A percentile compares a stretch with the other conserved stretches of the same genome.
Evolutionary conservation across 441 rosid species (phyloP).

Genomic region (Syzygium syzygioides): DNA sequence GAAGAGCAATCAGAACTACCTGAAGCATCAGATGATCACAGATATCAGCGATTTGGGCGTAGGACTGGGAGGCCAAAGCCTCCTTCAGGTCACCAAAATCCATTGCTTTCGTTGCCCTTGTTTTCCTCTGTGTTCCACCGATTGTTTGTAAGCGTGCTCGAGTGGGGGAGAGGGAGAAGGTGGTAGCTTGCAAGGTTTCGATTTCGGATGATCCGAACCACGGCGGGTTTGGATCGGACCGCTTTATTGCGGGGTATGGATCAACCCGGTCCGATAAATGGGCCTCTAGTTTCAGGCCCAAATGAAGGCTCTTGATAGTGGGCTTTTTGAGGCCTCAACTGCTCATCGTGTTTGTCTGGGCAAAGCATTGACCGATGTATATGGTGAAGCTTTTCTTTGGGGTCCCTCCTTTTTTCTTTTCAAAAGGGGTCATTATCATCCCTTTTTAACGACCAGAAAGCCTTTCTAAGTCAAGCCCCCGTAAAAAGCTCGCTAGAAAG

Average conservation of each 20-base stretch:
- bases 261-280: background rate
- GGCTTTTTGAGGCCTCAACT: background rate
- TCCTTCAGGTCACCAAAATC: constrained; percentile 49
- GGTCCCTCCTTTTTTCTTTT: background rate
- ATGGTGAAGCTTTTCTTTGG: background rate
- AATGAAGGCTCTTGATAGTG: background rate
- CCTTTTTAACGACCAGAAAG: background rate
- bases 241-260: background rate
- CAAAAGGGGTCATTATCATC: background rate
- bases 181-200: background rate
- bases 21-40: constrained; percentile 78
- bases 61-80: constrained; percentile 61
- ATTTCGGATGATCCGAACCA: background rate
- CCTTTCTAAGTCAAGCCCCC: background rate
- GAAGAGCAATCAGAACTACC: constrained; percentile 22
- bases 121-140: background rate
- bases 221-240: background rate
- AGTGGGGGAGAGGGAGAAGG: background rate
- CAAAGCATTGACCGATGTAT: background rate
- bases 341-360: background rate
- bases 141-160: background rate
- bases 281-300: background rate
- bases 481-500: background rate
- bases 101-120: constrained; percentile 24
- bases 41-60: constrained; percentile 59